phyloP scores from a whole-genome alignment of 2,329 filamentous ascomycete genomes.

The Pseudogymnoascus sp. region DNA sequence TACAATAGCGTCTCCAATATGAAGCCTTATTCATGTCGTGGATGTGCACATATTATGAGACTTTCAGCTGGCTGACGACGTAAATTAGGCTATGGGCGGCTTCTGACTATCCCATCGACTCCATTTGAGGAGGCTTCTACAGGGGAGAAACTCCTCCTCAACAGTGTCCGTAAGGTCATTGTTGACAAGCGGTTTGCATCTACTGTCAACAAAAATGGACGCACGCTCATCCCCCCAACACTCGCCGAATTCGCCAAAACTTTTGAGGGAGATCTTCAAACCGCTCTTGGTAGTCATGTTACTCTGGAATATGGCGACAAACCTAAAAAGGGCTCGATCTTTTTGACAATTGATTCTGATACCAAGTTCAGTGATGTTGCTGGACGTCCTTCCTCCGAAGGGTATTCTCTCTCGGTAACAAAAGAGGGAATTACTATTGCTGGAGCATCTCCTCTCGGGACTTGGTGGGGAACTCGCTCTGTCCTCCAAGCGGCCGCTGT shows the following conservation, averaged over 20 bases:
- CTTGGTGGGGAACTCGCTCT: constrained; percentile 52
- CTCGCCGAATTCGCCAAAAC: constrained; percentile 40
- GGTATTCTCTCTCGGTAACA: constrained; percentile 39
- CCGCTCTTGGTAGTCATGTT: constrained; percentile 27
- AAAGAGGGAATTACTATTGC: constrained; percentile 37
- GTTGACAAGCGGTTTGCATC: constrained; percentile 38
- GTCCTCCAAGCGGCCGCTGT: constrained; percentile 45
- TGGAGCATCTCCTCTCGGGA: constrained; percentile 47
- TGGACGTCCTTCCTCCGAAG: constrained; percentile 41
- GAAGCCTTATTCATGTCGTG: background rate
- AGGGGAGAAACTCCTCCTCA: background rate
- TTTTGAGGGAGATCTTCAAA: constrained; percentile 35
- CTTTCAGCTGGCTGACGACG: background rate
- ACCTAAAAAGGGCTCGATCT: constrained; percentile 29
- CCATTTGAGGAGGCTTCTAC: background rate
- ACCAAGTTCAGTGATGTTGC: constrained; percentile 38
- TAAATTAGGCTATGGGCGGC: background rate
- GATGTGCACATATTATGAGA: background rate
- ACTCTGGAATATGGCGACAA: constrained; percentile 22
- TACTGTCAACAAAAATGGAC: constrained; percentile 36
- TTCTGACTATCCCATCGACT: background rate
- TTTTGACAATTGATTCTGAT: constrained; percentile 40
- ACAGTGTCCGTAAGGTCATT: constrained; percentile 27
- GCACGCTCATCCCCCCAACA: constrained; percentile 46
- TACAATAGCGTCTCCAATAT: background rate